Conservation (phyloP, 257 asterid genomes). For the Echites panduratus region DNA sequence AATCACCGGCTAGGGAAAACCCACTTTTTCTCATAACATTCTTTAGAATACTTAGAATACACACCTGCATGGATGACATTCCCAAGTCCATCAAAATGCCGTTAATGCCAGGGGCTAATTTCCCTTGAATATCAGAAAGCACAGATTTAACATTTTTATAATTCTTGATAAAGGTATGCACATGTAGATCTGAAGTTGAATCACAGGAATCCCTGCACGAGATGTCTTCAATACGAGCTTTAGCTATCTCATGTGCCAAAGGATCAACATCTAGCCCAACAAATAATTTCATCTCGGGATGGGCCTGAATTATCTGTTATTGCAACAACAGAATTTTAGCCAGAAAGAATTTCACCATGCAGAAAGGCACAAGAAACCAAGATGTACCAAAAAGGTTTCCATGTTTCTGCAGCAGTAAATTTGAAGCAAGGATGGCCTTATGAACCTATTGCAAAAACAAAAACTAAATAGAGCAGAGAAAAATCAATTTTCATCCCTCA, state of each 20-base stretch:
- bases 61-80: slow-evolving; percentile 99
- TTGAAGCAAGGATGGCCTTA: background rate
- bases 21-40: slow-evolving; percentile 2
- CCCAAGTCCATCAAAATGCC: slow-evolving; percentile 98
- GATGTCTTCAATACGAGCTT: slow-evolving; percentile 36
- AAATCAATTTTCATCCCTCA: no score
- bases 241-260: slow-evolving; percentile 69
- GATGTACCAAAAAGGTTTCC: background rate
- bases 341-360: slow-evolving; percentile 2
- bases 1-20: background rate
- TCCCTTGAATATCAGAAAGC: slow-evolving; percentile 47
- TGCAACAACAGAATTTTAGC: slow-evolving; percentile 18
- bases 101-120: slow-evolving; percentile 42
- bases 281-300: slow-evolving; percentile 75
- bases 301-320: slow-evolving; percentile 78
- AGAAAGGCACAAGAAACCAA: background rate
- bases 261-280: slow-evolving; percentile 94
- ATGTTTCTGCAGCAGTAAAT: background rate
- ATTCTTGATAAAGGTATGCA: slow-evolving; percentile 60
- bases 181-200: slow-evolving; percentile 35
- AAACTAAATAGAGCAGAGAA: background rate
- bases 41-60: slow-evolving; percentile 9
- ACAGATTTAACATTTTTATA: slow-evolving; percentile 48
- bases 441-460: background rate
- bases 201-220: slow-evolving; percentile 27